These are phyloP conservation scores for Ajuga chamaepitys DNA, from an alignment of 257 asterid genomes.

Conservation along the genomic window DNA sequence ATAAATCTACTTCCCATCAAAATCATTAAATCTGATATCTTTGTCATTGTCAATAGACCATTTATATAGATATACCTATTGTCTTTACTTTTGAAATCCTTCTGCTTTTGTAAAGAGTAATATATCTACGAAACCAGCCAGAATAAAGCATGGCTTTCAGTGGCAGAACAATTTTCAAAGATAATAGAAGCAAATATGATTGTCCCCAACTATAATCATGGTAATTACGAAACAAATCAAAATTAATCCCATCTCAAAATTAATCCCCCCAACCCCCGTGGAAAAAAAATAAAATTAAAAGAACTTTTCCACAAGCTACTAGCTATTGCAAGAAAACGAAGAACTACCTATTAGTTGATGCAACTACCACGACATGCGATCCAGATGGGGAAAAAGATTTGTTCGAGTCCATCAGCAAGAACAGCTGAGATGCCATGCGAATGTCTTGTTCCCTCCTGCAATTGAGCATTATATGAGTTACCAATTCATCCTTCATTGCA, in stretches of 20 bases:
- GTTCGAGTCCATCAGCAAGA: slow-evolving; percentile 79
- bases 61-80: no score
- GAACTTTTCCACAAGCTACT: not conserved
- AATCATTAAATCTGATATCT: not conserved
- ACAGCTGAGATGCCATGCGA: slow-evolving; percentile 84
- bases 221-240: no score
- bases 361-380: slow-evolving; percentile 80
- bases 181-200: no score
- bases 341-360: slow-evolving; percentile 84
- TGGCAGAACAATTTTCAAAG: no score
- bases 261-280: no score
- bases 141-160: no score
- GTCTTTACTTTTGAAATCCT: no score
- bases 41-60: no score
- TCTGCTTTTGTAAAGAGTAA: no score
- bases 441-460: slow-evolving; percentile 80
- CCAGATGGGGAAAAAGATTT: slow-evolving; percentile 35
- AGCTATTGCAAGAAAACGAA: not conserved
- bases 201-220: no score
- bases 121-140: no score
- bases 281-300: not conserved
- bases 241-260: no score
- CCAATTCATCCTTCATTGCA: not conserved
- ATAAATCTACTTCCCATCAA: not conserved
- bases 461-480: slow-evolving; percentile 9